Evolutionary conservation across 2,329 filamentous ascomycete genomes (phyloP).

Genomic region (Fusarium oligoseptatum): DNA sequence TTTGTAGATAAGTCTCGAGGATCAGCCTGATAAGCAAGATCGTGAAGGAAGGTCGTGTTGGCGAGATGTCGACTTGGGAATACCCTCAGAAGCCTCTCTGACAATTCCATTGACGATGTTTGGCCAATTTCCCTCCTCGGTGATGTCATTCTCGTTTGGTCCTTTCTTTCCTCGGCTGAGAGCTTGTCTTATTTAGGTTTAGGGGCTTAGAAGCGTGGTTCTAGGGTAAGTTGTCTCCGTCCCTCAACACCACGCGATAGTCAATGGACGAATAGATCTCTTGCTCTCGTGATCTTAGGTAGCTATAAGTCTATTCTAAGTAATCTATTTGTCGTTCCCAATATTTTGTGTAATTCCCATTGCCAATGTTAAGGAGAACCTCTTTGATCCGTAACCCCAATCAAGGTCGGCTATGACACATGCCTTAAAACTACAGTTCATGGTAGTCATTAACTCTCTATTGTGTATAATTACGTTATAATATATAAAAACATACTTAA

Average conservation of each 20-base stretch:
- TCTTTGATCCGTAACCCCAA: too few species aligned
- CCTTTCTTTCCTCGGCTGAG: not conserved
- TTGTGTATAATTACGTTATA: not conserved
- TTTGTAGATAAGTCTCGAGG: not conserved
- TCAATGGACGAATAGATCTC: not conserved
- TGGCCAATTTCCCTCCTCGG: not conserved
- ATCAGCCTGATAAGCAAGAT: not conserved
- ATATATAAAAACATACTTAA: not conserved
- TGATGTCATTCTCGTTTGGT: not conserved
- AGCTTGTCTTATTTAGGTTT: not conserved
- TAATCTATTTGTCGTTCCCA: not conserved
- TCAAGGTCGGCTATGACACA: too few species aligned
- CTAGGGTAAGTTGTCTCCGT: not conserved
- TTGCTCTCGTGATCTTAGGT: not conserved
- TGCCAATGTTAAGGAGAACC: not conserved
- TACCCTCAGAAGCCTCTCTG: not conserved
- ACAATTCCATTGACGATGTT: not conserved
- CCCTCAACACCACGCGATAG: not conserved
- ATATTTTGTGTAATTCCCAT: fast-evolving
- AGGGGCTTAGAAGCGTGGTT: not conserved
- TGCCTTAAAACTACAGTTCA: too few species aligned
- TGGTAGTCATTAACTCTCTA: not conserved
- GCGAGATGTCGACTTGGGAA: not conserved
- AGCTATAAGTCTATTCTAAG: not conserved
- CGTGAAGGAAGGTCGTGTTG: not conserved